Evolutionary conservation across 257 asterid species (phyloP).

Genomic region (Solanum pennellii): DNA sequence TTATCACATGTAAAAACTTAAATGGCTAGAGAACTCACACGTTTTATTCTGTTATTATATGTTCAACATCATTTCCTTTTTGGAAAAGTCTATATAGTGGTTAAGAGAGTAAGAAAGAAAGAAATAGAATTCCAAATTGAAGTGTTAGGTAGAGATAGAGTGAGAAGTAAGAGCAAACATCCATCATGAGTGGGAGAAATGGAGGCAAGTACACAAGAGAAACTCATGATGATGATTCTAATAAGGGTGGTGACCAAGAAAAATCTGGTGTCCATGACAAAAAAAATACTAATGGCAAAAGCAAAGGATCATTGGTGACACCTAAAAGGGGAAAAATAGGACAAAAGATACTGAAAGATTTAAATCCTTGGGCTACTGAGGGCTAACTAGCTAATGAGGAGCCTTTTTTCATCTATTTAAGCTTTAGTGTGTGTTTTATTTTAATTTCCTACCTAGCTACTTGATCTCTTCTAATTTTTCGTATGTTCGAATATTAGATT

Average conservation of each 20-base stretch:
- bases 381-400: background rate
- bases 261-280: background rate
- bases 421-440: background rate
- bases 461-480: background rate
- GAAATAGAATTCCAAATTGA: background rate
- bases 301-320: background rate
- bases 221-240: background rate
- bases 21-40: too few species aligned
- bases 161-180: background rate
- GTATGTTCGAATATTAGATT: background rate
- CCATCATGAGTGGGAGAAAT: background rate
- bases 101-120: background rate
- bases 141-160: background rate
- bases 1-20: too few species aligned
- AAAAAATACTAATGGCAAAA: background rate
- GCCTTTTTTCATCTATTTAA: background rate
- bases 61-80: background rate
- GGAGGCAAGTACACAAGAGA: background rate
- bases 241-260: background rate
- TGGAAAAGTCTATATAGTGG: background rate
- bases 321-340: background rate
- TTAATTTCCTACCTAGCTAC: background rate
- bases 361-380: background rate
- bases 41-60: too few species aligned
- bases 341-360: background rate